phyloP scores from a whole-genome alignment of 768 basidiomycete genomes.

The Xerocomellus intermedius region DNA sequence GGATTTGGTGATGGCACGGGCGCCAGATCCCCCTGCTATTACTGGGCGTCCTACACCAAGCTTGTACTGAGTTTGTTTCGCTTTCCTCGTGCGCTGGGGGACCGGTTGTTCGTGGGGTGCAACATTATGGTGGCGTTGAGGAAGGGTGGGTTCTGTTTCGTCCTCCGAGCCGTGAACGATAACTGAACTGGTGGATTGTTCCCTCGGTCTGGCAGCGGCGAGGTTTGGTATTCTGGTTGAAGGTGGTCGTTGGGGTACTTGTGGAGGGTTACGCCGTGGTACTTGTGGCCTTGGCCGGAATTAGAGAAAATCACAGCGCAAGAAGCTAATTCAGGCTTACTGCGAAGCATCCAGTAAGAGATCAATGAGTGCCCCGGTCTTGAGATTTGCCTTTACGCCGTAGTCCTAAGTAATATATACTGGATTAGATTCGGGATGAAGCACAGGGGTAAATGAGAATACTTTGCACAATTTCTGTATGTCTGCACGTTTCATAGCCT shows the following conservation, averaged over 20 bases:
- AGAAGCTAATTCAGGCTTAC: conserved; percentile 37
- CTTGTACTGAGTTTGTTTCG: conserved; percentile 66
- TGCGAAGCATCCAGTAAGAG: conserved; percentile 56
- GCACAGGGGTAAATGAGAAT: conserved; percentile 13
- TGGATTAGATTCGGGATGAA: conserved; percentile 14
- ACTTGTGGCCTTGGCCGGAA: conserved; percentile 24
- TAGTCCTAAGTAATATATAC: conserved; percentile 51
- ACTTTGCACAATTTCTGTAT: conserved; percentile 68
- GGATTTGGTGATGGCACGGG: conserved; percentile 64
- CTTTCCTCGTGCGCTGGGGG: conserved; percentile 55
- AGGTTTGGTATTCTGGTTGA: conserved; percentile 36
- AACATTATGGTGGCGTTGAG: conserved; percentile 19
- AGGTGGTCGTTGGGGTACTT: conserved; percentile 27
- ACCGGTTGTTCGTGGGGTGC: conserved; percentile 18
- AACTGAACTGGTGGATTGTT: conserved; percentile 34
- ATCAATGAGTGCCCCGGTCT: conserved; percentile 76
- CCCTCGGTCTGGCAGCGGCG: conserved; percentile 26
- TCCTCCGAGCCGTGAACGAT: conserved; percentile 44
- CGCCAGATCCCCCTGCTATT: conserved; percentile 62
- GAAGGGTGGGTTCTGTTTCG: conserved; percentile 34
- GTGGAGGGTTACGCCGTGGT: conserved; percentile 20
- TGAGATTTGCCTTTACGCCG: conserved; percentile 80
- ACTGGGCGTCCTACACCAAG: conserved; percentile 73
- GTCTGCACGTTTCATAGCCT: conserved; percentile 53
- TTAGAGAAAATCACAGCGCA: conserved; percentile 37